Base-by-base conservation (phyloP, 495 filamentous ascomycete genomes). In the Aspergillus biplanus region DNA sequence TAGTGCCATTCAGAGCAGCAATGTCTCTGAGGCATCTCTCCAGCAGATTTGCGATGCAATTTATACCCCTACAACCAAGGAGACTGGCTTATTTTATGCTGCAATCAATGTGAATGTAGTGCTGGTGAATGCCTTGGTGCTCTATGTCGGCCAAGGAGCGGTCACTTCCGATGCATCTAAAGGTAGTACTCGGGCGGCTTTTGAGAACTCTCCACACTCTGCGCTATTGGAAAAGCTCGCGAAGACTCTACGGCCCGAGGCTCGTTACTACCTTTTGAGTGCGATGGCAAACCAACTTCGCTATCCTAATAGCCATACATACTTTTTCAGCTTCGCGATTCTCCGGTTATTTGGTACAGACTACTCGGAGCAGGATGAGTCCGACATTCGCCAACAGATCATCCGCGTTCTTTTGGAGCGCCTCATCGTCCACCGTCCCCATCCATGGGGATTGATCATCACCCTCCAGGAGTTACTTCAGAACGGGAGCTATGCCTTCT, bases 371-470 rank as follows among this genome's bases (percentile, higher is more conserved):
- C 85, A 88, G 35, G 89, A 93, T 68, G 89, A 92, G 69, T 84
- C 83, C 3, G 91, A 95, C 58, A 87, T 97, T 55, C 89, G 92
- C 33, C 89, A 98, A 75, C 91, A 96, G 73, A 91, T 98, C 64
- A 90, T 91, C 48, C 86, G 93, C 31, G 87, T 97, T 48, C 77
- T 98, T 48, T 75, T 97, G 6, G 95, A 99, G 80, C 84, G 95
- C 44, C 76, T 97, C 53, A 86, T 94, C 55, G 92, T 93, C 16
- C 92, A 91, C 73, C 92, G 93, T 72, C 95, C 95, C 34, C 96
- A 98, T 73, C 93, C 95, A 13, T 99, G 95, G 95, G 95, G 95
- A 15, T 75, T 98, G 46, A 91, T 97, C 73, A 89, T 96, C 61
- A 96, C 92, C 21, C 83, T 96, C 53, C 78, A 96, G 49, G 96